A percentile compares a stretch with the other conserved stretches of the same genome.
phyloP scores from a whole-genome alignment of 805 yeast genomes.

The Saturnispora gosingensis region DNA sequence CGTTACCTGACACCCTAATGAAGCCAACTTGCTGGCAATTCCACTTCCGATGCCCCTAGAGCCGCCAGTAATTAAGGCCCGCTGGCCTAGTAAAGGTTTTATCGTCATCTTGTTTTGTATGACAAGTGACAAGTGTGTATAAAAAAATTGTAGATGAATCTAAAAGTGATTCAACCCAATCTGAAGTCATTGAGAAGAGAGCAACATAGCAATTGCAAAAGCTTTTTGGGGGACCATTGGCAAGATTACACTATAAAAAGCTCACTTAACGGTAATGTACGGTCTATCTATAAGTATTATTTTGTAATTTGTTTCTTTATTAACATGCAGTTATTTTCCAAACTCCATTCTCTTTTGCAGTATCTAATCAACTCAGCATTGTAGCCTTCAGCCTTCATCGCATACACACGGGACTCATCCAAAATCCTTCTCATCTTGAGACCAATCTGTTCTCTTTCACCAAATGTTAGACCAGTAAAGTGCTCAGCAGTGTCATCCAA shows the following conservation, averaged over 20 bases:
- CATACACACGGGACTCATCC: slow-evolving; percentile 59
- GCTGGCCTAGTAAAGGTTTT: slow-evolving; percentile 13
- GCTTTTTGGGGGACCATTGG: background rate
- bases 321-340: slow-evolving; percentile 46
- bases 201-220: too few relatives aligned
- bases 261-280: background rate
- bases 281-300: background rate
- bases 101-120: background rate
- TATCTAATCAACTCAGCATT: slow-evolving; percentile 48
- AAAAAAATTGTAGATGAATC: too few relatives aligned
- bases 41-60: slow-evolving; percentile 58
- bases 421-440: slow-evolving; percentile 59
- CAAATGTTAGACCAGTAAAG: slow-evolving; percentile 34
- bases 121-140: too few relatives aligned
- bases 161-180: too few relatives aligned
- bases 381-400: slow-evolving; percentile 34
- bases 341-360: slow-evolving; percentile 45
- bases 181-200: too few relatives aligned
- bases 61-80: slow-evolving; percentile 57
- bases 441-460: slow-evolving; percentile 54
- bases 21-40: slow-evolving; percentile 43
- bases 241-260: background rate
- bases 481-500: slow-evolving; percentile 36
- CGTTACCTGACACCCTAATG: slow-evolving; percentile 42
- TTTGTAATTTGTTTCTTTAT: slow-evolving; percentile 8